These are phyloP conservation scores for Aureobasidium subglaciale DNA, from an alignment of 2,329 filamentous ascomycete species.

Conservation along the genomic window DNA sequence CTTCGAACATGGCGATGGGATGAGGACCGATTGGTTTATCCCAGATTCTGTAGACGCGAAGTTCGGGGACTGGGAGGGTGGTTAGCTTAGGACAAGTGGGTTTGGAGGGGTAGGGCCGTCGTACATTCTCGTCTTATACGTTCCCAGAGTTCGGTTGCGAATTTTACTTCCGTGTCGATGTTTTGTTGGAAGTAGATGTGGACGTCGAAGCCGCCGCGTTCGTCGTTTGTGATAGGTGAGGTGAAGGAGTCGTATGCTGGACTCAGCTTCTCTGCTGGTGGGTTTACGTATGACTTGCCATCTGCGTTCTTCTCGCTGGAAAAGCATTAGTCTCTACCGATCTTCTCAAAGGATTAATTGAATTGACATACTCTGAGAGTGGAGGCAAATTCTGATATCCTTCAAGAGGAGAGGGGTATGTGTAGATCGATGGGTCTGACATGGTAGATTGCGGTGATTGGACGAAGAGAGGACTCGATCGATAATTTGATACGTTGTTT, in stretches of 20 bases:
- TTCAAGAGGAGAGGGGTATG: slow-evolving; percentile 48
- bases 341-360: too few relatives aligned
- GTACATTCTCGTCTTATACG: slow-evolving; percentile 73
- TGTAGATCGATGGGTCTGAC: slow-evolving; percentile 46
- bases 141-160: slow-evolving; percentile 67
- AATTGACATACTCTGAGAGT: slow-evolving; percentile 36
- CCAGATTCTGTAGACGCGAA: slow-evolving; percentile 73
- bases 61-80: slow-evolving; percentile 62
- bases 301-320: slow-evolving; percentile 58
- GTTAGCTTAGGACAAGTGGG: background rate
- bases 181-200: slow-evolving; percentile 74
- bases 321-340: too few relatives aligned
- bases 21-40: slow-evolving; percentile 75
- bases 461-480: background rate
- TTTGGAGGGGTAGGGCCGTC: slow-evolving; percentile 18
- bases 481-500: too few relatives aligned
- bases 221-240: slow-evolving; percentile 58
- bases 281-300: slow-evolving; percentile 71
- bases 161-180: slow-evolving; percentile 55
- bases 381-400: slow-evolving; percentile 44
- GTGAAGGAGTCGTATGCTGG: slow-evolving; percentile 64
- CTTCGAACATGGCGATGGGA: slow-evolving; percentile 83
- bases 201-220: slow-evolving; percentile 70
- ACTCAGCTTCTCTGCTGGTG: slow-evolving; percentile 51
- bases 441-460: slow-evolving; percentile 29